These are phyloP conservation scores for Diaporthe batatas DNA, from an alignment of 2,329 filamentous ascomycete species.

Conservation along the genomic window DNA sequence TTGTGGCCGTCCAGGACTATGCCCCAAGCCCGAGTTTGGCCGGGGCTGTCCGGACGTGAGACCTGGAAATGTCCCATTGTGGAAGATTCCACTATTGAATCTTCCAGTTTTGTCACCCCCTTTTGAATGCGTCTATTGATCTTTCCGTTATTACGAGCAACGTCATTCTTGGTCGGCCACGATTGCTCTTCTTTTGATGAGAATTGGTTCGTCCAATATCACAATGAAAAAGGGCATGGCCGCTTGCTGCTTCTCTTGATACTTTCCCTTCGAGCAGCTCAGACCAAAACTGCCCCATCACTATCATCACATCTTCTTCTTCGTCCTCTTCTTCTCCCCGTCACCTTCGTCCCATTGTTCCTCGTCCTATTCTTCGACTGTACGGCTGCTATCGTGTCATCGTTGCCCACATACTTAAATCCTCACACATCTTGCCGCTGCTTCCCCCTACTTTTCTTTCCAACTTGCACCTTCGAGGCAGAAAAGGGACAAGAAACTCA, in stretches of 20 bases:
- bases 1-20: background rate
- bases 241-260: background rate
- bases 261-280: conserved; percentile 10
- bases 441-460: conserved; percentile 27
- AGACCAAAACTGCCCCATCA: background rate
- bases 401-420: conserved; percentile 8
- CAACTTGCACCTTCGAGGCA: background rate
- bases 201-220: background rate
- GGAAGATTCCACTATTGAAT: background rate
- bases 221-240: background rate
- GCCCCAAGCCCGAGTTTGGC: background rate
- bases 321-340: background rate
- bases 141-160: background rate
- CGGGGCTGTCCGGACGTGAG: background rate
- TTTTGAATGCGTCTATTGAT: background rate
- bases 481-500: background rate
- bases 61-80: background rate
- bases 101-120: background rate
- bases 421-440: conserved; percentile 14
- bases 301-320: background rate
- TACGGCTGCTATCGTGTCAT: conserved; percentile 14
- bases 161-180: background rate
- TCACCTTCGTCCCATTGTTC: conserved; percentile 19
- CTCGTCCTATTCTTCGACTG: conserved; percentile 26
- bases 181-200: background rate